Evolutionary conservation across 257 asterid species (phyloP).

Genomic region (Solanum phureja): DNA sequence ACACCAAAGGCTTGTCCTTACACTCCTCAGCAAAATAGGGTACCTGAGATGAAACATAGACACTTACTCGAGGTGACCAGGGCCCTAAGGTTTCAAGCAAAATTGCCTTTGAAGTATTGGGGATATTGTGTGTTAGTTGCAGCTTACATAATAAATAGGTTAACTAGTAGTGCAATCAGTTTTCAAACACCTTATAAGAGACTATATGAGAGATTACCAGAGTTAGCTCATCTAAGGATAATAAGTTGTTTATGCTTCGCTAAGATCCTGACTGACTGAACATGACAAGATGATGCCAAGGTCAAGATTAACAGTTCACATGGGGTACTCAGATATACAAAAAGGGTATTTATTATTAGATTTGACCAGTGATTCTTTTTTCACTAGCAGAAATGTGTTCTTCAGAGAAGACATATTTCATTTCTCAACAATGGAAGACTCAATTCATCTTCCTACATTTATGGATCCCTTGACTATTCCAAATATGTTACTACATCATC

Average conservation of each 20-base stretch:
- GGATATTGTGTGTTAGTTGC: background rate
- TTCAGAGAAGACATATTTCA: too few species aligned
- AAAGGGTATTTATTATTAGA: background rate
- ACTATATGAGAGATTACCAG: background rate
- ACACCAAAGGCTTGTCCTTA: background rate
- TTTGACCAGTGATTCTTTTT: background rate
- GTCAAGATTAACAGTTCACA: background rate
- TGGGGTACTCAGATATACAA: background rate
- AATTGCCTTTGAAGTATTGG: background rate
- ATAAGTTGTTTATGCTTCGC: background rate
- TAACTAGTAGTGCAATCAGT: background rate
- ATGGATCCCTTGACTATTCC: background rate
- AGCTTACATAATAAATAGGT: background rate
- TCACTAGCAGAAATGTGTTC: background rate
- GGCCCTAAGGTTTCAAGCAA: background rate
- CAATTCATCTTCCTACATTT: background rate
- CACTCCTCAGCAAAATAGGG: background rate
- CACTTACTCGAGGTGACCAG: background rate
- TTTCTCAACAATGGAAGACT: background rate
- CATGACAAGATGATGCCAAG: background rate
- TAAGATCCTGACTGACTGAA: background rate
- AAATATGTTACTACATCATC: background rate
- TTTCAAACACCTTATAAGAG: background rate
- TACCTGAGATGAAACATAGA: background rate
- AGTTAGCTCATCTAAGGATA: background rate